These are phyloP conservation scores for Syncephalastrum racemosum DNA, from an alignment of 371 early-diverging fungal genomes.

Conservation along the genomic window DNA sequence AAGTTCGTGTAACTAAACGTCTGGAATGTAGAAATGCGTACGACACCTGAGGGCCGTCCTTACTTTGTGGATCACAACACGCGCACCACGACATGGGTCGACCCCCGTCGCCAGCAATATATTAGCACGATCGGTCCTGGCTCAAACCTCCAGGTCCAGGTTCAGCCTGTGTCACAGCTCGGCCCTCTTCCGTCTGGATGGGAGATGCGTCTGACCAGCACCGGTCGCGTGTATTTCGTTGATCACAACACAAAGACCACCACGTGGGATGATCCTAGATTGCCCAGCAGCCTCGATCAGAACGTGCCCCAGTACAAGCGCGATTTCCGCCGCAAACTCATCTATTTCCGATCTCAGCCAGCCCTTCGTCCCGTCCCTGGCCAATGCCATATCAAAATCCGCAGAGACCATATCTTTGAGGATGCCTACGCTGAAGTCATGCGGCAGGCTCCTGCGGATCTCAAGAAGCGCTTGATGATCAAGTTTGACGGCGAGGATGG, in stretches of 20 bases:
- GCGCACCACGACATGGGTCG: conserved; percentile 95
- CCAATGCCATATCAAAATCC: conserved; percentile 90
- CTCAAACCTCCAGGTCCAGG: conserved; percentile 59
- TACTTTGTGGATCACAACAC: conserved; percentile 98
- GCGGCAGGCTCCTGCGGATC: conserved; percentile 81
- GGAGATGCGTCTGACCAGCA: conserved; percentile 96
- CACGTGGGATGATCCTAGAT: conserved; percentile 94
- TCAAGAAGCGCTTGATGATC: conserved; percentile 94
- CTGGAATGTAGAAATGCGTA: conserved; percentile 52
- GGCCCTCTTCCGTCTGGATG: conserved; percentile 94
- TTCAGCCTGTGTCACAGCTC: conserved; percentile 73
- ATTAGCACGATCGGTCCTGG: conserved; percentile 56
- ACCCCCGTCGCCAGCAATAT: conserved; percentile 77
- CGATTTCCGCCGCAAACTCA: conserved; percentile 94
- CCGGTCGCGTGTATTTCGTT: conserved; percentile 91
- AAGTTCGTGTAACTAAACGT: too few species aligned
- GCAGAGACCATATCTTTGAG: conserved; percentile 88
- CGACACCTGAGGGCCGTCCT: conserved; percentile 87
- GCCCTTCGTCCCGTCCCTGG: conserved; percentile 88
- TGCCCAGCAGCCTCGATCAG: conserved; percentile 91
- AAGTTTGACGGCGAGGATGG: conserved; percentile 99
- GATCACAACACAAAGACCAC: conserved; percentile 93
- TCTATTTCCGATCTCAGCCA: conserved; percentile 94
- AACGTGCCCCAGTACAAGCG: conserved; percentile 97
- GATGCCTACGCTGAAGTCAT: conserved; percentile 93